Conservation (phyloP, 2,329 filamentous ascomycete species). For the Huntiella abstrusa region DNA sequence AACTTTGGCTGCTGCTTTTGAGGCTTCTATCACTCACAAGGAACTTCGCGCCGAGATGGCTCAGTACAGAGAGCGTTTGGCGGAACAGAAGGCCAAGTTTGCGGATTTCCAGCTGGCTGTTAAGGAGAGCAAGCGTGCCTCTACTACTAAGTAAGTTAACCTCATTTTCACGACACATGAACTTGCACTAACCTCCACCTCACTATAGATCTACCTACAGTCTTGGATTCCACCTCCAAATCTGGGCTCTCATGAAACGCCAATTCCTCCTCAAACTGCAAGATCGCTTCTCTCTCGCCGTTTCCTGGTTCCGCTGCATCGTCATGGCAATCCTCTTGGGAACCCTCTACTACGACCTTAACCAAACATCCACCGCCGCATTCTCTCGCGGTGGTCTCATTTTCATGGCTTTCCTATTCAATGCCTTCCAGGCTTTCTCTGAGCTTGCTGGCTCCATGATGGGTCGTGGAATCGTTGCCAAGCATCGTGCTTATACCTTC, state of each 20-base stretch:
- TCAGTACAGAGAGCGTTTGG: constrained; percentile 44
- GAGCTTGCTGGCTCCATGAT: constrained; percentile 61
- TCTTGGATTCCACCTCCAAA: constrained; percentile 64
- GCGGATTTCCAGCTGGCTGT: constrained; percentile 64
- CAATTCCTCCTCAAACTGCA: constrained; percentile 77
- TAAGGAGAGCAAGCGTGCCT: constrained; percentile 57
- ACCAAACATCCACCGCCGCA: constrained; percentile 45
- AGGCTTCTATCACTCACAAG: constrained; percentile 39
- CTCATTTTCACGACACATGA: not conserved
- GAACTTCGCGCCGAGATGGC: constrained; percentile 46
- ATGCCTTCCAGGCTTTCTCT: constrained; percentile 70
- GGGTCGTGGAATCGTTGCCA: constrained; percentile 60
- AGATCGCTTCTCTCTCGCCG: constrained; percentile 56
- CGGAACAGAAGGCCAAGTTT: constrained; percentile 45
- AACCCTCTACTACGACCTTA: constrained; percentile 58
- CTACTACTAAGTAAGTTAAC: constrained; percentile 34
- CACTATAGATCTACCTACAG: constrained; percentile 27
- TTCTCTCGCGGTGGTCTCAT: constrained; percentile 69
- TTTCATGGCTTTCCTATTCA: constrained; percentile 66
- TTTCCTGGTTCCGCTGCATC: constrained; percentile 51
- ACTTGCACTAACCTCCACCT: not conserved
- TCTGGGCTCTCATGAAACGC: constrained; percentile 67
- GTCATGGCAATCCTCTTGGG: constrained; percentile 62
- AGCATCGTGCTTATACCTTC: constrained; percentile 69
- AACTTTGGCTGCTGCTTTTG: constrained; percentile 50